Conservation (phyloP, 139 green algal genomes). For the Chlorella ohadii region DNA sequence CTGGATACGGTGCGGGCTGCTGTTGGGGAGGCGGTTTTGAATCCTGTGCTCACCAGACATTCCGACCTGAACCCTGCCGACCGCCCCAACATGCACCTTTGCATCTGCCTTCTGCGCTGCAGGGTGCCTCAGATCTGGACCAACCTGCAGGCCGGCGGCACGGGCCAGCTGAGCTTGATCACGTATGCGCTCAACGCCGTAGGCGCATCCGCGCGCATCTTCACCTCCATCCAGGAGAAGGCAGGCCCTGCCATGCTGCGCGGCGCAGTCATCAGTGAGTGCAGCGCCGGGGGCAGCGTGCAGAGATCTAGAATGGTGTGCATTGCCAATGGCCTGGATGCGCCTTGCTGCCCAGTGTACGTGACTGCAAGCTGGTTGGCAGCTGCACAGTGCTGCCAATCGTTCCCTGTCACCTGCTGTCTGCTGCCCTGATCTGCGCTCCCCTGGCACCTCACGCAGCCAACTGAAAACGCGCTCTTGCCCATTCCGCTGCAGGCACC, state of each 20-base stretch:
- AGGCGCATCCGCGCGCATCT: constrained; percentile 73
- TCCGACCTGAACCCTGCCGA: too few species aligned
- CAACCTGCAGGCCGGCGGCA: constrained; percentile 50
- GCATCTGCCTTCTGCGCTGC: neutral
- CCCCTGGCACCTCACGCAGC: too few species aligned
- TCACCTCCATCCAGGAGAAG: constrained; percentile 77
- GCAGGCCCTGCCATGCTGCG: constrained; percentile 76
- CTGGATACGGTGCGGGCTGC: neutral
- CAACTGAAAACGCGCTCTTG: too few species aligned
- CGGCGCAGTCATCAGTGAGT: constrained; percentile 72
- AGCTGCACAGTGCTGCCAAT: too few species aligned
- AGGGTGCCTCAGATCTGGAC: constrained; percentile 68
- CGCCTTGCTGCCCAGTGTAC: too few species aligned
- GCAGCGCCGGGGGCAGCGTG: neutral
- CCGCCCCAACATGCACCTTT: too few species aligned
- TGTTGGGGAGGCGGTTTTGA: neutral
- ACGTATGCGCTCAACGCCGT: constrained; percentile 72
- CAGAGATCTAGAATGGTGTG: too few species aligned
- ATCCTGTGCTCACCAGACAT: too few species aligned
- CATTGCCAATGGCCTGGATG: too few species aligned
- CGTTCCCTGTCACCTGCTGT: too few species aligned
- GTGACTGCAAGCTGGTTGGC: too few species aligned
- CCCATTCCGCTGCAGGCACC: constrained; percentile 39
- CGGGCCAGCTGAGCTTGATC: constrained; percentile 76
- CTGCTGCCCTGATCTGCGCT: too few species aligned